Base-by-base conservation (phyloP, 495 filamentous ascomycete species). In the Lophium mytilinum region DNA sequence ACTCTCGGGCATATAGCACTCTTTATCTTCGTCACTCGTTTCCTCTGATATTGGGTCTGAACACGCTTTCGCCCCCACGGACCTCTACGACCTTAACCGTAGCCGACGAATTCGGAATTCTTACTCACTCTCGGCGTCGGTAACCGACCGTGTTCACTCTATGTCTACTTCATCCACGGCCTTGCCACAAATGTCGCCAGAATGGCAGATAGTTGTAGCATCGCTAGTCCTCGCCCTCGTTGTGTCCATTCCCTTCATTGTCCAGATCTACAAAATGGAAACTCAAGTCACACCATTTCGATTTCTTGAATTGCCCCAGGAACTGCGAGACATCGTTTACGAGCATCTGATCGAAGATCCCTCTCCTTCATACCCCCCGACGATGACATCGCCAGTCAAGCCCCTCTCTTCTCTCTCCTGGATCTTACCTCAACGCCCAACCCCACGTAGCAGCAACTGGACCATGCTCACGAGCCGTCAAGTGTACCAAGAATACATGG, bases 341-440 rank as follows among this genome's bases (percentile, higher is more conserved):
- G 52, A 62, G 11, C 34, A 62, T 35, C 37, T 66, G 12, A 49
- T 66, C 11, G 57, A 65, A 35, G 55, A 65, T 18, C 58, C 62
- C 7, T 56, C 47, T 18, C 58, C 62, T 7, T 56, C 47, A 30
- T 65, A 60, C 37, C 62, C 62, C 10, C 51, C 58, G 14, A 50
- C 34, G 10, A 48, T 35, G 11, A 30, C 24, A 30, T 9, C 45
- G 24, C 19, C 9, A 9, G 18, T 17, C 6, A 48, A 53, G 24
- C 9, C 36, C 30, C 14, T 37, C 9, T 33, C 41, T 1, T 50
- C 45, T 3, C 36, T 41, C 43, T 24, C 53, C 15, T 64, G 53
- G 56, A 17, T 60, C 14, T 15, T 57, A 34, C 45, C 55, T 3
- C 17, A 48, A 1, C 36, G 37, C 6, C 47, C 34, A 11, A 10